Base-by-base conservation (phyloP, 2,329 filamentous ascomycete species). In the Verticillium tricorpus region DNA sequence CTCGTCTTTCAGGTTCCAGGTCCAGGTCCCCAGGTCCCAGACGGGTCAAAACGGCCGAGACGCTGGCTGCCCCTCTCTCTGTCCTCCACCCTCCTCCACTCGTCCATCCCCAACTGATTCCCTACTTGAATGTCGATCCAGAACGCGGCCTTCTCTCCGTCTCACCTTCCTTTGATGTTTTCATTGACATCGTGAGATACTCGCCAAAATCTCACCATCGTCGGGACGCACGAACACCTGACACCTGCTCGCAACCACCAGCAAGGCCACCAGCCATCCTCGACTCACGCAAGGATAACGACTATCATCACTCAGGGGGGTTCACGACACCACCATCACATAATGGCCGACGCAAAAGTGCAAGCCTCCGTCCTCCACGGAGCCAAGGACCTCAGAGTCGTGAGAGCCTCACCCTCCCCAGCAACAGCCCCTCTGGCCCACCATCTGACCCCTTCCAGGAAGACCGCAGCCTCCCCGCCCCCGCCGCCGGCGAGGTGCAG, bases 401-500 rank as follows among this genome's bases (percentile, higher is more conserved):
- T 84, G 73, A 71, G 77, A 17, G 19, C 54, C 15, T 17, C 45
- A 52, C 5, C 28, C n/a, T 12, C 56, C 11, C n/a, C 28, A 19
- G 35, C 34, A 55, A 59, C 28, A 34, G 52, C 39, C 56, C 40
- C 15, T n/a, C 14, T 6, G 28, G 28, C 28, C 4, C 25, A 25
- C 14, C 28, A 15, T 56, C 65, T 65, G 34, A 66, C 54, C 52
- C 19, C 34, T 3, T 68, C 64, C 67, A 87, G 85, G 80, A 87
- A 79, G 77, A 80, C 61, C 81, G 86, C 63, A 70, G 75, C 7
- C 78, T 89, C 28, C 73, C 85, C 5, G 61, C 80, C n/a, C 86
- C 86, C 15, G 76, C 76, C 15, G 73, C 78, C 62, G 76, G 80
- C 67, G 84, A 89, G 65, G 82, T 90, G 60, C 86, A 88, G 68